Evolutionary conservation across 2,329 filamentous ascomycete genomes (phyloP), one percentile per base, ranked within the genome.

Genomic region (Trichoderma sp.): DNA sequence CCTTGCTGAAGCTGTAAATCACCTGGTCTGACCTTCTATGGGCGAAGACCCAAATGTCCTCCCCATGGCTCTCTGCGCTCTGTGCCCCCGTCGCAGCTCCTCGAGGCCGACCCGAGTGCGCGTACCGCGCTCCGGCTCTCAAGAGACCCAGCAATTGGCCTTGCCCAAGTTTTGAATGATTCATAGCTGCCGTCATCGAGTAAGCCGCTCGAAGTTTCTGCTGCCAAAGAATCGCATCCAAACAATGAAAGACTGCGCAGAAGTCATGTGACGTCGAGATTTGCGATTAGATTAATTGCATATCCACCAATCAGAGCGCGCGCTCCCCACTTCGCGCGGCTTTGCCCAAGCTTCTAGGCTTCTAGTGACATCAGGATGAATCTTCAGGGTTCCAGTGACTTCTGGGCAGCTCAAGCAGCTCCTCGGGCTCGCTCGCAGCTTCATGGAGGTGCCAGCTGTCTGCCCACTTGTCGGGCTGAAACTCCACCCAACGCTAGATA

Each of bases 21-120:
- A 86, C 81, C 76, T 86, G 81, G 58, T 86, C 81, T 19, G 82
- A 79, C 67, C 81, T 75, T 66, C 86, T 79, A 77, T 89, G 83
- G 74, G 80, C 78, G 75, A 84, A 87, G 65, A 88, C 77, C 82
- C 83, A 89, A 75, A 89, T 86, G 75, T 84, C 82, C 80, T 88
- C 85, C 75, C 86, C 87, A 70, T 87, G 86, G 70, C 80, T 81
- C 52, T 80, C 75, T 21, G 79, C 76, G 11, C 70, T 72, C 47
- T 75, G 70, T 35, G 74, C 77, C n/a, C 72, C 75, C 35, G 72
- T 73, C 43, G 71, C 70, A n/a, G 72, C 65, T 43, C 71, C 69
- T 69, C 74, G 73, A 55, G 72, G 69, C 65, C 72, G 71, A 31
- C 71, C 71, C 16, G 73, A 74, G 63, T 78, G 76, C 31, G 74